These are phyloP conservation scores for Lentinula lateritia DNA, from an alignment of 768 basidiomycete genomes.

Conservation along the genomic window DNA sequence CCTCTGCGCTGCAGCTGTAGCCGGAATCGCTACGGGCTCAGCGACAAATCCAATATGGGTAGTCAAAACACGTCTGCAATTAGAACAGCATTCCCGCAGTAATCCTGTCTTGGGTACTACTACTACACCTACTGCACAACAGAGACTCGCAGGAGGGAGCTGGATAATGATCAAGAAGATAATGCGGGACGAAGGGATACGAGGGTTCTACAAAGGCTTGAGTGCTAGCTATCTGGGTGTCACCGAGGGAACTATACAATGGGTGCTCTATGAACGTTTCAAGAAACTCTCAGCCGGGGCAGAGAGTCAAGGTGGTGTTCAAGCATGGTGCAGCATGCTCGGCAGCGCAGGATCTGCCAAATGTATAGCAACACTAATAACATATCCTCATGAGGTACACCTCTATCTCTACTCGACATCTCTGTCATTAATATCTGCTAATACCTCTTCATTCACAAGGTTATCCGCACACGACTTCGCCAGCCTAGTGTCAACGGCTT, in stretches of 20 bases:
- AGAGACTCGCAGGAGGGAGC: conserved; percentile 44
- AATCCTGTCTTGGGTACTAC: conserved; percentile 8
- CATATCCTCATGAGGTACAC: conserved; percentile 95
- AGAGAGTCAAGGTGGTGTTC: conserved; percentile 50
- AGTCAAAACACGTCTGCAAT: conserved; percentile 93
- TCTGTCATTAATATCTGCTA: background rate
- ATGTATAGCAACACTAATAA: conserved; percentile 88
- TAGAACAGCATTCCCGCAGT: conserved; percentile 25
- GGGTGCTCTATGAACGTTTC: conserved; percentile 92
- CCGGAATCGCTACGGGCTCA: conserved; percentile 82
- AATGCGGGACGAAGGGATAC: conserved; percentile 71
- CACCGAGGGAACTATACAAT: conserved; percentile 94
- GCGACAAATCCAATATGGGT: conserved; percentile 99
- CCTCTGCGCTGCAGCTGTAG: conserved; percentile 77
- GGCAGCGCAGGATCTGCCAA: conserved; percentile 92
- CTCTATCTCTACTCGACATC: background rate
- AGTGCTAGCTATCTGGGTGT: conserved; percentile 95
- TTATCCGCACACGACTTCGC: conserved; percentile 86
- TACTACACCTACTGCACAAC: background rate
- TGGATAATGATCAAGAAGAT: conserved; percentile 67
- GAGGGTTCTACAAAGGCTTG: conserved; percentile 92
- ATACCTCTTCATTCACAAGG: conserved; percentile 35
- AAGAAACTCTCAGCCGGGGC: conserved; percentile 59
- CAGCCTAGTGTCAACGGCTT: conserved; percentile 80
- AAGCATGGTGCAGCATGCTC: conserved; percentile 78